Conservation (phyloP, 2,329 filamentous ascomycete genomes). For the Drechslerella dactyloides region DNA sequence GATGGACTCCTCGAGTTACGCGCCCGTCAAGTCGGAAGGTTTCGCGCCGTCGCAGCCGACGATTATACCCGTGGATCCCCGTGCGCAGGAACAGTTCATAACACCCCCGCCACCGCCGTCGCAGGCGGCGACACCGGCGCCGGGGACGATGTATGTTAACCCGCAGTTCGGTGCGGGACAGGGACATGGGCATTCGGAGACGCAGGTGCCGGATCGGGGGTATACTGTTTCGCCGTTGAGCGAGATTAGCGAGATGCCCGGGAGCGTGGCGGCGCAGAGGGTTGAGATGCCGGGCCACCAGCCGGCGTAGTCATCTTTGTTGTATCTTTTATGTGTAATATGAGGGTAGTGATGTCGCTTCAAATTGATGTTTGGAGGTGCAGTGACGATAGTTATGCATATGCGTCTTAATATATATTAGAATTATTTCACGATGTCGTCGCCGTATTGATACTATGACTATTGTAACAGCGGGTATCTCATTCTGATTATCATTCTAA, state of each 20-base stretch:
- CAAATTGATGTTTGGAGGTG: no score
- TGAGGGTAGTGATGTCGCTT: no score
- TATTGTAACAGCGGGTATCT: no score
- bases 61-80: constrained; percentile 16
- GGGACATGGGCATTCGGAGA: not conserved
- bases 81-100: constrained; percentile 19
- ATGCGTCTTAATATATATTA: no score
- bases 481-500: no score
- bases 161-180: constrained; percentile 25
- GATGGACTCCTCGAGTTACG: not conserved
- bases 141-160: constrained; percentile 30
- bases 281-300: constrained; percentile 26
- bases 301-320: no score
- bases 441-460: no score
- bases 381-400: no score
- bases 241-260: constrained; percentile 19
- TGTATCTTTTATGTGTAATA: no score
- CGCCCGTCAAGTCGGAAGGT: constrained; percentile 23
- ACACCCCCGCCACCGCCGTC: constrained; percentile 34
- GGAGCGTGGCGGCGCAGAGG: not conserved
- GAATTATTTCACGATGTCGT: no score
- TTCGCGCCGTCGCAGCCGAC: constrained; percentile 1
- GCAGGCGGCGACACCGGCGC: not conserved
- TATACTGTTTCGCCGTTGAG: constrained; percentile 47
- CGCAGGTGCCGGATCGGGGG: constrained; percentile 23